These are phyloP conservation scores for Bonia amplexicaulis DNA, from an alignment of 176 grass and related monocot genomes.

Conservation along the genomic window DNA sequence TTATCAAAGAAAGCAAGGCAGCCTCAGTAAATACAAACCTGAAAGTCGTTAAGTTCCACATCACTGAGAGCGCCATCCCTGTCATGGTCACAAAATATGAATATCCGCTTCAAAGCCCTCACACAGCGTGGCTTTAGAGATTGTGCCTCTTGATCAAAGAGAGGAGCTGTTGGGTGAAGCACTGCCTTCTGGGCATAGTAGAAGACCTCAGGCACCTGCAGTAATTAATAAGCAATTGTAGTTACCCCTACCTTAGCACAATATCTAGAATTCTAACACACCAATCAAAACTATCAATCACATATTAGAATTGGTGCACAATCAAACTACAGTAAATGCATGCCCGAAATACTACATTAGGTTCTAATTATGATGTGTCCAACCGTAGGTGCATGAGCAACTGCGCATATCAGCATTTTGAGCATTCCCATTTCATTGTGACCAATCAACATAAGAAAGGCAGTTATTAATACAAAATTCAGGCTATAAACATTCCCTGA, in stretches of 20 bases:
- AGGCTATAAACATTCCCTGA: neutral
- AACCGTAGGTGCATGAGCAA: neutral
- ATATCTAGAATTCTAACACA: neutral
- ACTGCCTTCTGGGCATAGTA: conserved; percentile 97
- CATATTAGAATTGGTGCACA: neutral
- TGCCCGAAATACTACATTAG: neutral
- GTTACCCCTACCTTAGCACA: neutral
- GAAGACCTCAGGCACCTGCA: conserved; percentile 86
- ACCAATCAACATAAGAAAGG: neutral
- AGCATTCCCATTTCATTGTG: neutral
- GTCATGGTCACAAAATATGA: conserved; percentile 87
- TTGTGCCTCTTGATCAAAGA: conserved; percentile 92
- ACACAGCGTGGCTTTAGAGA: conserved; percentile 89
- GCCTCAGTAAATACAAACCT: conserved; percentile 42
- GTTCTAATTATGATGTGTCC: neutral
- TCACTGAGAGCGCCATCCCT: conserved; percentile 92
- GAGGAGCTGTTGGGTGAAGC: conserved; percentile 85
- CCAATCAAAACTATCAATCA: neutral
- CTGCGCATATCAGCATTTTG: neutral
- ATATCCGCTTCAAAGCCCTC: conserved; percentile 88
- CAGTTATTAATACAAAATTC: neutral
- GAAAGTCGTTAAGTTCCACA: conserved; percentile 90
- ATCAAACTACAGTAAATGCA: neutral
- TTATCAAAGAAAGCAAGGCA: neutral
- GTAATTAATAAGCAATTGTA: neutral